These are phyloP conservation scores for Sporobolomyces phaffii DNA, from an alignment of 768 basidiomycete species.

Conservation along the genomic window DNA sequence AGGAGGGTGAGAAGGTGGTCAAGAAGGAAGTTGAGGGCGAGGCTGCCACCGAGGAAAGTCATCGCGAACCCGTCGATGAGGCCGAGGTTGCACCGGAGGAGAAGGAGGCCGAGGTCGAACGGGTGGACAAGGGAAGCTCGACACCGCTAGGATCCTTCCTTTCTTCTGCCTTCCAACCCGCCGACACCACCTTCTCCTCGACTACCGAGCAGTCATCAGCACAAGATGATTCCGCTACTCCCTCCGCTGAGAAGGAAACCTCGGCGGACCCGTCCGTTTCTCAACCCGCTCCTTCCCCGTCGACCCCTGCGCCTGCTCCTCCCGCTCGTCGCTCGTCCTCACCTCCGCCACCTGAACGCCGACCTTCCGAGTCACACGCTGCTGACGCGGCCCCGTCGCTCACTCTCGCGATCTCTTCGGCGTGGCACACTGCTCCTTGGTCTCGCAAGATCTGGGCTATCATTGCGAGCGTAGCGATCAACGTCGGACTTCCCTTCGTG, in stretches of 20 bases:
- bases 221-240: not conserved
- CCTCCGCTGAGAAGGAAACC: too few species aligned
- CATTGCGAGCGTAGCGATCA: slow-evolving; percentile 56
- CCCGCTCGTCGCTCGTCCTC: not conserved
- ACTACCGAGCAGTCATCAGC: not conserved
- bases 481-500: slow-evolving; percentile 76
- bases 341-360: slow-evolving; percentile 6
- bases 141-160: slow-evolving; percentile 5
- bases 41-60: not conserved
- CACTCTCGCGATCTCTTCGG: slow-evolving; percentile 36
- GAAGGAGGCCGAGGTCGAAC: not conserved
- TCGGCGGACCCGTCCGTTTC: too few species aligned
- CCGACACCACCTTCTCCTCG: not conserved
- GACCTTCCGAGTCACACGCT: not conserved
- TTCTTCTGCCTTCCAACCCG: slow-evolving; percentile 6
- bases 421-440: slow-evolving; percentile 35
- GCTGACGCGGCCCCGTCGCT: slow-evolving; percentile 34
- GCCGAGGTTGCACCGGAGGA: not conserved
- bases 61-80: not conserved
- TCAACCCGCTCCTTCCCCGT: not conserved
- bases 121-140: not conserved
- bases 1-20: not conserved
- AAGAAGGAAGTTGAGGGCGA: not conserved
- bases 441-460: slow-evolving; percentile 33
- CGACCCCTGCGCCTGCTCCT: not conserved